These are phyloP conservation scores for Aspergillus ochraceoroseus DNA, from an alignment of 2,329 filamentous ascomycete genomes.

Conservation along the genomic window DNA sequence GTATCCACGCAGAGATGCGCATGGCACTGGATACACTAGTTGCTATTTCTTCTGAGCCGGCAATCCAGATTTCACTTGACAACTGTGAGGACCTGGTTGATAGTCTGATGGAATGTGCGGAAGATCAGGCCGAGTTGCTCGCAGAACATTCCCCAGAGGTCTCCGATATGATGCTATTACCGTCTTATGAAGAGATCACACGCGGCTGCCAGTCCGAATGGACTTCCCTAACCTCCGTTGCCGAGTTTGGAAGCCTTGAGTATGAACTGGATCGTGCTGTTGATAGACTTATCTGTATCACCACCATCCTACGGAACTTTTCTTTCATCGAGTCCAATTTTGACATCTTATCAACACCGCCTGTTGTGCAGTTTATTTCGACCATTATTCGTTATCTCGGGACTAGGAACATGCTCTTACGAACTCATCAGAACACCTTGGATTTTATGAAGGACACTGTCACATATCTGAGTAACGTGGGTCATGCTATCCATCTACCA, in stretches of 20 bases:
- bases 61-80: conserved; percentile 62
- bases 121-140: conserved; percentile 80
- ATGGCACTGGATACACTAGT: conserved; percentile 80
- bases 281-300: conserved; percentile 82
- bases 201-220: conserved; percentile 72
- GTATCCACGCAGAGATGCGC: conserved; percentile 83
- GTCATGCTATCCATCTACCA: conserved; percentile 72
- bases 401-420: conserved; percentile 79
- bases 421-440: conserved; percentile 75
- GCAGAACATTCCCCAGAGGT: conserved; percentile 79
- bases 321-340: conserved; percentile 83
- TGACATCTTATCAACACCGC: conserved; percentile 64
- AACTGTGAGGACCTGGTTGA: conserved; percentile 86
- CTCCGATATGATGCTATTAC: conserved; percentile 77
- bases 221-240: conserved; percentile 65
- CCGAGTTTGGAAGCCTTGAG: conserved; percentile 67
- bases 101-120: conserved; percentile 80
- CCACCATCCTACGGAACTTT: conserved; percentile 85
- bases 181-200: conserved; percentile 80
- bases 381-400: conserved; percentile 80
- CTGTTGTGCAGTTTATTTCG: conserved; percentile 77
- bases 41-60: conserved; percentile 61
- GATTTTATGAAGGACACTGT: conserved; percentile 98
- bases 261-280: conserved; percentile 83
- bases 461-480: conserved; percentile 82